Percentiles rank a stretch among this genome's conserved stretches.
phyloP scores from a whole-genome alignment of 495 filamentous ascomycete genomes.

The Geoglossum glabrum region DNA sequence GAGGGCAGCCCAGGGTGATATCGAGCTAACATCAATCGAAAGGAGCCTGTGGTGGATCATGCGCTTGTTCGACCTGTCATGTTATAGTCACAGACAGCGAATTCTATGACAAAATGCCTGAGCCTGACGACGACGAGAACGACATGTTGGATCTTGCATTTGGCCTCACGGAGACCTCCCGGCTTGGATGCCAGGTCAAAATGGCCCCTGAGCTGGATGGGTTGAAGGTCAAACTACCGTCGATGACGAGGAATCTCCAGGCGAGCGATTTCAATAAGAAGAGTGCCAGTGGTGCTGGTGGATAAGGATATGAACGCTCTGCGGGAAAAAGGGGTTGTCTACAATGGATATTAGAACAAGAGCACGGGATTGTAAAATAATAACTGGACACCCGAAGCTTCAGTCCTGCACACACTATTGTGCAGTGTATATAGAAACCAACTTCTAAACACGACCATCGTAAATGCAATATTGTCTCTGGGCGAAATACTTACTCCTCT shows the following conservation, averaged over 20 bases:
- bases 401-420: neutral
- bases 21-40: neutral
- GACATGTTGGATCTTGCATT: constrained; percentile 98
- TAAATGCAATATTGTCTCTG: neutral
- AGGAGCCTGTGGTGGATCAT: constrained; percentile 88
- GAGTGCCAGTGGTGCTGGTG: constrained; percentile 4
- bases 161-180: constrained; percentile 83
- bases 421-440: neutral
- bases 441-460: neutral
- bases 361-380: neutral
- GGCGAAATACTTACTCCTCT: neutral
- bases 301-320: neutral
- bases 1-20: neutral
- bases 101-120: constrained; percentile 77
- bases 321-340: neutral
- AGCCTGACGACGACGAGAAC: constrained; percentile 93
- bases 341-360: neutral
- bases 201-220: constrained; percentile 86
- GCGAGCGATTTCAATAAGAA: constrained; percentile 67
- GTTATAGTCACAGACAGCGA: constrained; percentile 72
- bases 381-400: neutral
- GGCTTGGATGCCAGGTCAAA: constrained; percentile 83
- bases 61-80: constrained; percentile 94
- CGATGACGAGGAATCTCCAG: constrained; percentile 92
- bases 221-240: constrained; percentile 59